A percentile compares a stretch with the other conserved stretches of the same genome.
phyloP scores from a whole-genome alignment of 768 basidiomycete genomes.

The Russula emetica region DNA sequence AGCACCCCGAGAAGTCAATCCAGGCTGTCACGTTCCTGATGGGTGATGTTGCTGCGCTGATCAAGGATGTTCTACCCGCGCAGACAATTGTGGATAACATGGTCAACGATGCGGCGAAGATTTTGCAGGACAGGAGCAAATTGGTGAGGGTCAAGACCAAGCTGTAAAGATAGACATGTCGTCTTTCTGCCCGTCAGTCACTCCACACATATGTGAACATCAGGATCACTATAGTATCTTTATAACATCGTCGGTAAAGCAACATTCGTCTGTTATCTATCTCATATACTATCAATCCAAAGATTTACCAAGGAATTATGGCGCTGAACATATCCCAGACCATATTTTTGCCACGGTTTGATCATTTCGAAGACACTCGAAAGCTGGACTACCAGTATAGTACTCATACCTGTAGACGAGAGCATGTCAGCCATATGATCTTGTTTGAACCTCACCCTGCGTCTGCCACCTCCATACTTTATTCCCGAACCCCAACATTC shows the following conservation, averaged over 20 bases:
- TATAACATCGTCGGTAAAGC: neutral
- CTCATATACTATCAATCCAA: neutral
- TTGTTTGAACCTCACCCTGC: too few species aligned
- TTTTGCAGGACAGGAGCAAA: conserved; percentile 42
- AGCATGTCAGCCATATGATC: too few species aligned
- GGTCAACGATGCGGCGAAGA: conserved; percentile 54
- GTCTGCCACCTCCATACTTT: too few species aligned
- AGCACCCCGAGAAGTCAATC: conserved; percentile 76
- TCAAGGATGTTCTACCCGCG: conserved; percentile 75
- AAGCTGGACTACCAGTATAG: neutral
- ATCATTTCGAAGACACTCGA: neutral
- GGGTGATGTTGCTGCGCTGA: conserved; percentile 73
- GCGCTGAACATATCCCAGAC: neutral
- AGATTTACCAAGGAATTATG: neutral
- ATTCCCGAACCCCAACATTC: too few species aligned
- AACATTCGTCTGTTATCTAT: neutral
- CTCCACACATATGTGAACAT: neutral
- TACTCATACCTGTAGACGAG: too few species aligned
- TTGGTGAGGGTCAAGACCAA: conserved; percentile 41
- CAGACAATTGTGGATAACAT: conserved; percentile 79
- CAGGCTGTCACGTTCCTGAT: conserved; percentile 72
- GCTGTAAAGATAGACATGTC: neutral
- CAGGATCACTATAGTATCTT: neutral
- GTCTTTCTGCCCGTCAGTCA: neutral
- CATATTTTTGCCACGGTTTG: neutral